Evolutionary conservation across 495 filamentous ascomycete genomes (phyloP), one percentile per base, ranked within the genome.

Genomic region (Baudoinia panamericana): DNA sequence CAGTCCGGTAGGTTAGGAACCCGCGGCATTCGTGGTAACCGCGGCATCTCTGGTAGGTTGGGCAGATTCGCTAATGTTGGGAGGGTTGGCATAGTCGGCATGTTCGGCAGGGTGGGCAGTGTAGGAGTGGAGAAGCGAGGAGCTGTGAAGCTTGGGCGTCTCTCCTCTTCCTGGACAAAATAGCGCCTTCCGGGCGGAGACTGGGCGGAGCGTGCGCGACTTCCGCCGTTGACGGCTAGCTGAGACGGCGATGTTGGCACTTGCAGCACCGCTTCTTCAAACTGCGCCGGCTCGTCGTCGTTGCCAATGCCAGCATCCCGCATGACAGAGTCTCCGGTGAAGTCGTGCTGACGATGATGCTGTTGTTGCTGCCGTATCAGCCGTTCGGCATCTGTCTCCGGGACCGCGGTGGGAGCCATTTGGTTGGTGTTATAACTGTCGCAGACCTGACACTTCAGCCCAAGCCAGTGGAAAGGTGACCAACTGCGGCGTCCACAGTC

Each of bases 381-480:
- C 31, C 28, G 46, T 36, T 46, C 52, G 46, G 41, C 36, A 28
- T 58, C 56, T 36, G 48, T 55, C 36, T 59, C 60, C 0, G 46
- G 48, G 8, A 35, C 30, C n/a, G 45, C 52, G 12, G 58, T 42
- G 2, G 59, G 52, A 1, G 53, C 52, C 39, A 64, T 39, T 37
- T 62, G 59, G 45, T 57, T 61, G n/a, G 61, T 64, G 44, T 64
- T 64, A 51, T 59, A 64, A 22, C 56, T 56, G 30, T 63, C 61
- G 48, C 61, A 80, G 62, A 84, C 71, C 19, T 73, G 75, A 59
- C 90, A 99, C 63, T 87, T 93, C 19, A 92, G 67, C 4, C 90
- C 90, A 13, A 96, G 63, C 84, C 92, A 99, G 57, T 99, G 90
- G 54, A 92, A 99, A 30, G 73, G 69, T 15, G 86, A 83, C 23